Evolutionary conservation across 805 yeast genomes (phyloP), one percentile per base, ranked within the genome.

Genomic region (Metschnikowia vanudenii): DNA sequence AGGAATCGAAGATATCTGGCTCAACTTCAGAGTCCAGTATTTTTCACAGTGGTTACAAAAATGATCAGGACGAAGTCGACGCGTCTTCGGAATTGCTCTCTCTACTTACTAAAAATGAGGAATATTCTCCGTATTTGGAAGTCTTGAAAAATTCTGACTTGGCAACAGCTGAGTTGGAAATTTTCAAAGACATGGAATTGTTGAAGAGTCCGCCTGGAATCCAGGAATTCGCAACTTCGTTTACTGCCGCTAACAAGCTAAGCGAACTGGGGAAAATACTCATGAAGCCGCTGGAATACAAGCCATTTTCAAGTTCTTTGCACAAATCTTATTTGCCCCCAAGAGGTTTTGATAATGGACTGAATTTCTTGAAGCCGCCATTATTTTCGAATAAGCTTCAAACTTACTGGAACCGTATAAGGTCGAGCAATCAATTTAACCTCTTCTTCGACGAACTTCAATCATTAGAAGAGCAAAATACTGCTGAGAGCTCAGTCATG

Each of bases 131-230:
- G 2, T 54, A 52, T 34, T 50, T 64, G 13, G 62, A 65, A 18
- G 68, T 67, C 1, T 55, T 71, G 46, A 56, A 54, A 44, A 58
- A 62, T 46, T 68, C 75, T 0, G 45, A 58, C 2, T 54, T 72
- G 33, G 55, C 69, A 1, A 56, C 57, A 11, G 52, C 52, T 4
- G 77, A 73, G 47, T 41, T 59, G 18, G 65, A 59, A 24, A 51
- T 73, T 29, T 71, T 71, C 49, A 59, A 68, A 28, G 73, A 72
- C 52, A 37, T 56, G 39, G 60, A 61, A 43, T 61, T 73, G 41
- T 56, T 65, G 18, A 63, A 54, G 40, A 49, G 67, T 18, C 75
- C 77, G 4, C 71, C 75, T 10, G 77, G 77, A 9, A 63, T 73
- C 19, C 76, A 73, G 52, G 70, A 68, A 47, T 63, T 71, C 40